Evolutionary conservation across 208 protist species (phyloP).

Genomic region (Crithidia sp.): DNA sequence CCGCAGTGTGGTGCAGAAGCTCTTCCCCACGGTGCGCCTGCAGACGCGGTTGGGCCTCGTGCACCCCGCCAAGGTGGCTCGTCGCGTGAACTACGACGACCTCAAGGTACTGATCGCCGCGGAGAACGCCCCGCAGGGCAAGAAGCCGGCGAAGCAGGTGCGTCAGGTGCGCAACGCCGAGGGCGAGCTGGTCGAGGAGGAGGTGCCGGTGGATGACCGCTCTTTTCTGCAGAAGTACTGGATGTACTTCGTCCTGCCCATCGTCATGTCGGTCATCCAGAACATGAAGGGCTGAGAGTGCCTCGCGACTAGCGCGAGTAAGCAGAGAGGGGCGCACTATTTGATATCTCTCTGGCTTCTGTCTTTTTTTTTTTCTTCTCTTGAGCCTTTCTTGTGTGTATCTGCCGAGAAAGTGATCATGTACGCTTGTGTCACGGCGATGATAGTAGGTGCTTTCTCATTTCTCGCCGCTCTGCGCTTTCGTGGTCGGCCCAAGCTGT

Average conservation of each 20-base stretch:
- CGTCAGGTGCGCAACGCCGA: slow-evolving; percentile 51
- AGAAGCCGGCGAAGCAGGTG: slow-evolving; percentile 41
- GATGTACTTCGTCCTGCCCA: slow-evolving; percentile 74
- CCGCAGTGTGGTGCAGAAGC: slow-evolving; percentile 67
- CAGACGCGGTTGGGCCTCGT: slow-evolving; percentile 50
- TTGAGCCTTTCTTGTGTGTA: too few species aligned
- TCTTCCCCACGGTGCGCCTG: slow-evolving; percentile 81
- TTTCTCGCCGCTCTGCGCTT: too few species aligned
- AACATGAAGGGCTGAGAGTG: slow-evolving; percentile 44
- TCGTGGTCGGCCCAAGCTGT: too few species aligned
- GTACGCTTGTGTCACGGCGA: too few species aligned
- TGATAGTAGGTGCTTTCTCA: too few species aligned
- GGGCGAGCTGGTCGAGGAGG: slow-evolving; percentile 67
- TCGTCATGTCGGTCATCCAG: slow-evolving; percentile 74
- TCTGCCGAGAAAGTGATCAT: too few species aligned
- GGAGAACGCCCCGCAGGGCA: slow-evolving; percentile 26
- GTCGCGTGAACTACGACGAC: slow-evolving; percentile 77
- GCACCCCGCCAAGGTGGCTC: slow-evolving; percentile 36
- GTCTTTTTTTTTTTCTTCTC: slow-evolving; percentile 8
- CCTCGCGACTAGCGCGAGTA: too few species aligned
- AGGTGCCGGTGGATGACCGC: slow-evolving; percentile 70
- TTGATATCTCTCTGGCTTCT: neutral
- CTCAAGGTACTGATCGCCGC: slow-evolving; percentile 40
- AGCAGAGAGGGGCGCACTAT: neutral
- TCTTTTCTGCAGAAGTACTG: slow-evolving; percentile 92